Base-by-base conservation (phyloP, 2,329 filamentous ascomycete genomes). In the Arthrocladium fulminans region DNA sequence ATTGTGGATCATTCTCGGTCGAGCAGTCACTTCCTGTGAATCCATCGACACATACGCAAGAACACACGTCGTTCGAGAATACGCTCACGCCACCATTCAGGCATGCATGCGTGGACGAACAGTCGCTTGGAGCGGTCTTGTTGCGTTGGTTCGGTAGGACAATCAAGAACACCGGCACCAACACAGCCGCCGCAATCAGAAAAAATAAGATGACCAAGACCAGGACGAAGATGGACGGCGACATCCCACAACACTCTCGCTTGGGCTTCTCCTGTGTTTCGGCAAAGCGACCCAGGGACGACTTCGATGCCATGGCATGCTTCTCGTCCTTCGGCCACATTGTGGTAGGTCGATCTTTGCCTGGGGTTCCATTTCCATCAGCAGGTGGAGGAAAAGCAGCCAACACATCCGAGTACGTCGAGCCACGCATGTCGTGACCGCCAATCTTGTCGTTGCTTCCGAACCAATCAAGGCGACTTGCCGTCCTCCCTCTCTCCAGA, bases 31-130 rank as follows among this genome's bases (percentile, higher is more conserved):
- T 67, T 19, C 83, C 83, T 0, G 85, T 89, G 63, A 90, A 97
- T 1, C 89, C 88, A 59, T 92, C 88, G 19, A 83, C 80, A 66
- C 90, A 98, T 37, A 96, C 80, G 63, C 90, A 98, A 10, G 83
- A 83, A 67, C 90, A 97, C 17, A 76, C 70, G 2, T 79, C 76
- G 49, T 79, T 72, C 13, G 76, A 78, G 17, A 88, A 66, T 13
- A 90, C 77, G 48, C 82, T 88, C 15, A 82, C 81, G 23, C 90
- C 90, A 8, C 87, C 88, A 55, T 97, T 95, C 45, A 77, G 69
- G 61, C 90, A 96, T 0, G 72, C 74, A 12, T 84, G 67, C 24
- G 75, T 74, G 32, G 71, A 67, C 55, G 78, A 73, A 63, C 88
- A 94, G 51, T 73, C 53, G 37, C 59, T 52, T 52, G 57, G 42